These are phyloP conservation scores for Calcarisporium arbuscula DNA, from an alignment of 2,329 filamentous ascomycete genomes.

Conservation along the genomic window DNA sequence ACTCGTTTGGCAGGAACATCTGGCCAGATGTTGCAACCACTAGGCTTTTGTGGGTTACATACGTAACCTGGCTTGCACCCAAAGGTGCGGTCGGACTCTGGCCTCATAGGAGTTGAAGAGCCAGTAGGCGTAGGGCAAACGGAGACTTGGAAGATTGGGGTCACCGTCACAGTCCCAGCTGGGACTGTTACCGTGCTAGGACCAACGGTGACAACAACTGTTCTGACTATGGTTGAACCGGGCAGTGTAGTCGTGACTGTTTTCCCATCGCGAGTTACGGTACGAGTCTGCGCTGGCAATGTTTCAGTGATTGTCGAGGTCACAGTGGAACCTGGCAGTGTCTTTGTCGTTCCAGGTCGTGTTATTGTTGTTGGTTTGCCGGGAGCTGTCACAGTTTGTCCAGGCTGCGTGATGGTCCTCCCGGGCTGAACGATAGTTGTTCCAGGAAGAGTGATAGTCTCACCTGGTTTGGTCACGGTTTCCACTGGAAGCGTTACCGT, in stretches of 20 bases:
- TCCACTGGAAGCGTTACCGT: slow-evolving; percentile 17
- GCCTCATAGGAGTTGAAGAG: slow-evolving; percentile 21
- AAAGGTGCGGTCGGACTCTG: slow-evolving; percentile 39
- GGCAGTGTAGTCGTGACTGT: slow-evolving; percentile 7
- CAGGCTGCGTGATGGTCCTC: not conserved
- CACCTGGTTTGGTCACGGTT: slow-evolving; percentile 17
- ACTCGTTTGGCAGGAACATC: slow-evolving; percentile 38
- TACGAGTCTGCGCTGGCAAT: slow-evolving; percentile 10
- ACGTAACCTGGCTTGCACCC: slow-evolving; percentile 48
- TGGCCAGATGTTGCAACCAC: slow-evolving; percentile 45
- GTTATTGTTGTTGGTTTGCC: slow-evolving; percentile 16
- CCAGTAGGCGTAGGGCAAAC: slow-evolving; percentile 41
- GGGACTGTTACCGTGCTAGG: slow-evolving; percentile 21
- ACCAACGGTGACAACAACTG: slow-evolving; percentile 20
- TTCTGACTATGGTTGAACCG: slow-evolving; percentile 23
- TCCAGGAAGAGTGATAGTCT: slow-evolving; percentile 8
- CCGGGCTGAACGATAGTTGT: slow-evolving; percentile 8
- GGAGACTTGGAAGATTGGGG: slow-evolving; percentile 23
- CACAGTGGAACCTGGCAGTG: slow-evolving; percentile 8
- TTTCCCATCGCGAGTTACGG: slow-evolving; percentile 7
- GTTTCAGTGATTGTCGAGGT: slow-evolving; percentile 7
- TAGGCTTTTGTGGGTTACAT: slow-evolving; percentile 45
- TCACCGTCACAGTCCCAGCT: slow-evolving; percentile 20
- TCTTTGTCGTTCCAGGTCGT: slow-evolving; percentile 17
- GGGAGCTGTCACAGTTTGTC: slow-evolving; percentile 1